Conservation (phyloP, 495 filamentous ascomycete species). For the Penicillium paxilli region DNA sequence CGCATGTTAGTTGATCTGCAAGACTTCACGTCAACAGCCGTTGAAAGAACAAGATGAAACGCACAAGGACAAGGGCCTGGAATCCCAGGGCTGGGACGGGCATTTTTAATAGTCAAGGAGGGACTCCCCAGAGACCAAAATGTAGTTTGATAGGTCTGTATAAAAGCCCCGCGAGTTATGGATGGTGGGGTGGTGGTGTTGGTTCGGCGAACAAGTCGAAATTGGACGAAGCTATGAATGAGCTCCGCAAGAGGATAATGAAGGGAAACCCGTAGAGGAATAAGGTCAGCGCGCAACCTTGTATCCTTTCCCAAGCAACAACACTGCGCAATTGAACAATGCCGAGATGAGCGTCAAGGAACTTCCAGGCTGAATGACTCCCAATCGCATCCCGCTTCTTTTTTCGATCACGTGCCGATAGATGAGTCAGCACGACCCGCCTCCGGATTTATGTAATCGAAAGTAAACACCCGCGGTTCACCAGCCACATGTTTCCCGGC, state of each 20-base stretch:
- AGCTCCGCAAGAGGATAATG: too few relatives aligned
- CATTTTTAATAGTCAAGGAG: neutral
- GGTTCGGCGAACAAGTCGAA: neutral
- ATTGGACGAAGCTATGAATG: too few relatives aligned
- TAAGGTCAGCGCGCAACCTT: neutral
- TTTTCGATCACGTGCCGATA: slow-evolving; percentile 28
- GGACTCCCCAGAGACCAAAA: neutral
- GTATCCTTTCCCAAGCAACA: neutral
- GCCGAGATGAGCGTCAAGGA: too few relatives aligned
- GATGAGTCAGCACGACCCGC: too few relatives aligned
- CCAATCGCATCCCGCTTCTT: slow-evolving; percentile 21
- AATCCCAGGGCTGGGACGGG: slow-evolving; percentile 76
- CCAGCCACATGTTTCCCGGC: slow-evolving; percentile 51
- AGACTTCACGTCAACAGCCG: neutral
- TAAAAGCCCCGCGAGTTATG: neutral
- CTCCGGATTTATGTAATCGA: slow-evolving; percentile 8
- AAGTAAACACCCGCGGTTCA: slow-evolving; percentile 18
- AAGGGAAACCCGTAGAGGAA: neutral
- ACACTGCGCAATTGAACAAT: neutral
- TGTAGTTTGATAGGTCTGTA: neutral
- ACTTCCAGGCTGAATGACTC: neutral
- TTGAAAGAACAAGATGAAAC: slow-evolving; percentile 79
- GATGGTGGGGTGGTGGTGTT: neutral
- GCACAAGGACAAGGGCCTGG: slow-evolving; percentile 88
- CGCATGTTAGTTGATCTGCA: neutral